Conservation (phyloP, 495 filamentous ascomycete species). For the Tuber umbilicatum region DNA sequence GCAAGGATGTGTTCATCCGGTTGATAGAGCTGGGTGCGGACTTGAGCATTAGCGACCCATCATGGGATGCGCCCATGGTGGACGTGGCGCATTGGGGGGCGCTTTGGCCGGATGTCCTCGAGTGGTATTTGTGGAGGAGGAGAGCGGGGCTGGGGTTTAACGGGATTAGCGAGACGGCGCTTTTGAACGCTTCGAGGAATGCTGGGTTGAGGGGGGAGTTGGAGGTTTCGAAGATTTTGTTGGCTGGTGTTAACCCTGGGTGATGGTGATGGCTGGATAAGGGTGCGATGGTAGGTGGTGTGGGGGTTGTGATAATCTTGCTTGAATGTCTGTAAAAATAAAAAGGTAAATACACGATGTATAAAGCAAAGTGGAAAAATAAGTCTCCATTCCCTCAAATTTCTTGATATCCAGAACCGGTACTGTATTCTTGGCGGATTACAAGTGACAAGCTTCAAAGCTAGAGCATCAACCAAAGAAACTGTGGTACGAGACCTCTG, state of each 20-base stretch:
- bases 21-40: background rate
- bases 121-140: background rate
- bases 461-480: too few species aligned
- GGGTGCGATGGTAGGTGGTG: background rate
- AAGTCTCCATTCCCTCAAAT: background rate
- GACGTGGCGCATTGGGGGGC: background rate
- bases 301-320: background rate
- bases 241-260: background rate
- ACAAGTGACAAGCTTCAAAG: too few species aligned
- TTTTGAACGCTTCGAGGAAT: background rate
- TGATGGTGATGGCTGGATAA: background rate
- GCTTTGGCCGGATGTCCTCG: background rate
- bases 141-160: background rate
- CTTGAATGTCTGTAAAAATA: background rate
- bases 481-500: too few species aligned
- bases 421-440: too few species aligned
- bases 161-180: constrained; percentile 2
- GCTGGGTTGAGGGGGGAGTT: background rate
- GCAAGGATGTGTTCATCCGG: background rate
- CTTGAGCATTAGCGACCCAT: background rate
- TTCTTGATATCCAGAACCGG: background rate
- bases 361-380: background rate
- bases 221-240: background rate
- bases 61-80: background rate
- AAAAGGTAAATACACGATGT: background rate